A percentile compares a stretch with the other conserved stretches of the same genome.
phyloP scores from a whole-genome alignment of 2,329 filamentous ascomycete genomes.

The Beauveria sp. region DNA sequence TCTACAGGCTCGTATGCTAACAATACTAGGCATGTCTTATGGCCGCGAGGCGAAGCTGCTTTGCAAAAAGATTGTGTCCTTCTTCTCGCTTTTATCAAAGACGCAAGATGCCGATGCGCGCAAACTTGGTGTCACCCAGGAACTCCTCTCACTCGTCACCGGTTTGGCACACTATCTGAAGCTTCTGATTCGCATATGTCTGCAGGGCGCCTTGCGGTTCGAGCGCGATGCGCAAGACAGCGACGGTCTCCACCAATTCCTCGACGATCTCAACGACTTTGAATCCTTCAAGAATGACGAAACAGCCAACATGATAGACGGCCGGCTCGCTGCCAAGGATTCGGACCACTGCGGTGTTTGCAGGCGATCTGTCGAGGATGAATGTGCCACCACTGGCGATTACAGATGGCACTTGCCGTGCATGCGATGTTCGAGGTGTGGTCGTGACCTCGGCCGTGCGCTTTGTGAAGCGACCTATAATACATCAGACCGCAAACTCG shows the following conservation, averaged over 20 bases:
- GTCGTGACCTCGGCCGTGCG: constrained; percentile 58
- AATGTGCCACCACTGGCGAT: constrained; percentile 70
- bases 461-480: constrained; percentile 66
- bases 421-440: constrained; percentile 63
- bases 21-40: constrained; percentile 67
- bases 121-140: constrained; percentile 92
- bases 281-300: constrained; percentile 69
- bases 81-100: constrained; percentile 91
- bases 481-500: constrained; percentile 57
- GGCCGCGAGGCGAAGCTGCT: constrained; percentile 93
- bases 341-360: constrained; percentile 82
- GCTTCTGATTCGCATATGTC: constrained; percentile 90
- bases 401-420: constrained; percentile 80
- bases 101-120: constrained; percentile 85
- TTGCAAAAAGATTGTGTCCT: constrained; percentile 99
- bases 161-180: constrained; percentile 96
- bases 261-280: constrained; percentile 77
- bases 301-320: constrained; percentile 55
- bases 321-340: constrained; percentile 61
- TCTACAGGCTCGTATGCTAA: not conserved
- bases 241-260: constrained; percentile 72
- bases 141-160: constrained; percentile 94
- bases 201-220: constrained; percentile 85
- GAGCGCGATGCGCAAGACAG: constrained; percentile 73
- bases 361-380: constrained; percentile 85